A percentile compares a stretch with the other conserved stretches of the same genome.
These are phyloP conservation scores for Prunus dulcis DNA, from an alignment of 306 rosid species.

Conservation along the genomic window DNA sequence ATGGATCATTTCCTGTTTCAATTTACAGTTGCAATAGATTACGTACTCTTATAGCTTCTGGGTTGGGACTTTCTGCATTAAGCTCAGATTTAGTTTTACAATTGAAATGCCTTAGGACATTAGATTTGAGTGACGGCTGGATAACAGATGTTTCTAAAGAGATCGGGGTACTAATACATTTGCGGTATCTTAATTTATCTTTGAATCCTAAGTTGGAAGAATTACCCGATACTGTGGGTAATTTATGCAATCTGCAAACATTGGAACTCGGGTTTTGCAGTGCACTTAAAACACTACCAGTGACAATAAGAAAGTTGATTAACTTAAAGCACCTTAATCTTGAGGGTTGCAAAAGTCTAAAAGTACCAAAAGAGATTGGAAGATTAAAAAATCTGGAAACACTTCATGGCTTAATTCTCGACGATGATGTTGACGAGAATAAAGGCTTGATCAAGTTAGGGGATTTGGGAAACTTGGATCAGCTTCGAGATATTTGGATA, in stretches of 20 bases:
- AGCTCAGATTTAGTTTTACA: background rate
- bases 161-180: background rate
- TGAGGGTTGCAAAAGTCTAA: rapidly evolving
- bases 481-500: background rate
- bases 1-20: background rate
- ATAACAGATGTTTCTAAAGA: background rate
- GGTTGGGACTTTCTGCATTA: background rate
- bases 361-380: background rate
- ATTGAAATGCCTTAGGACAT: background rate
- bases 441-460: background rate
- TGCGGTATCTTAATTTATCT: background rate
- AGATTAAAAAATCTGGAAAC: background rate
- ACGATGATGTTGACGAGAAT: no score
- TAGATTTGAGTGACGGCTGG: background rate
- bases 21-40: background rate
- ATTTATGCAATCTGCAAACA: constrained; percentile 7
- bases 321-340: background rate
- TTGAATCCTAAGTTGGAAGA: rapidly evolving
- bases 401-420: background rate
- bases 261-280: background rate
- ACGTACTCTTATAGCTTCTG: background rate
- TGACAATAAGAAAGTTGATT: background rate
- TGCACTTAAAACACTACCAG: background rate
- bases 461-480: background rate
- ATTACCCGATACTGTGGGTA: background rate